Evolutionary conservation across 1,284 basidiomycete species (phyloP).

Genomic region (Austroboletus olivaceoglutinosus): DNA sequence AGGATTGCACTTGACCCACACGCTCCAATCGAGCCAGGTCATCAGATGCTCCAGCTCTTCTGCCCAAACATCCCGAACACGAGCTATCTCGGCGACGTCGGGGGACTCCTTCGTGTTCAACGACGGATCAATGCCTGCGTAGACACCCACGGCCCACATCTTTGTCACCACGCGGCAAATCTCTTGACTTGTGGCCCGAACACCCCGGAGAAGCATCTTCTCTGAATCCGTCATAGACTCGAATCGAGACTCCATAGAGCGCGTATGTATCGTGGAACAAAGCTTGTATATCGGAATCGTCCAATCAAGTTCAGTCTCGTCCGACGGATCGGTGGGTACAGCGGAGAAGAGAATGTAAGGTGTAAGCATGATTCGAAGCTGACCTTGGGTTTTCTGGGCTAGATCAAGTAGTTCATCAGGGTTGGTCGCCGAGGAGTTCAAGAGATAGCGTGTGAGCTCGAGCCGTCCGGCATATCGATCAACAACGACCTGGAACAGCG

Average conservation of each 20-base stretch:
- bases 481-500: constrained; percentile 39
- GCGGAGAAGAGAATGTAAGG: constrained; percentile 22
- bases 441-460: constrained; percentile 37
- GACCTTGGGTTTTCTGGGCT: constrained; percentile 18
- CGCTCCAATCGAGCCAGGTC: constrained; percentile 42
- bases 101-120: constrained; percentile 2
- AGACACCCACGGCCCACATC: constrained; percentile 44
- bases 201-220: constrained; percentile 32
- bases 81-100: constrained; percentile 1
- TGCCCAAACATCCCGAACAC: constrained; percentile 24
- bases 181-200: constrained; percentile 39
- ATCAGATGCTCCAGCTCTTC: constrained; percentile 32
- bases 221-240: constrained; percentile 37
- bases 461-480: constrained; percentile 45
- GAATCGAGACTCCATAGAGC: constrained; percentile 17
- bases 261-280: constrained; percentile 39
- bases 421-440: constrained; percentile 25
- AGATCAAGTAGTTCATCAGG: constrained; percentile 8
- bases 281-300: constrained; percentile 22
- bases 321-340: constrained; percentile 1
- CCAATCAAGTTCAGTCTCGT: constrained; percentile 21
- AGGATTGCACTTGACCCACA: constrained; percentile 39
- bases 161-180: constrained; percentile 46
- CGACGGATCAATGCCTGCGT: constrained; percentile 29
- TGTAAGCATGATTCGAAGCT: constrained; percentile 24